These are phyloP conservation scores for Ceratobasidium sp. DNA, from an alignment of 1,284 basidiomycete genomes.

Conservation along the genomic window DNA sequence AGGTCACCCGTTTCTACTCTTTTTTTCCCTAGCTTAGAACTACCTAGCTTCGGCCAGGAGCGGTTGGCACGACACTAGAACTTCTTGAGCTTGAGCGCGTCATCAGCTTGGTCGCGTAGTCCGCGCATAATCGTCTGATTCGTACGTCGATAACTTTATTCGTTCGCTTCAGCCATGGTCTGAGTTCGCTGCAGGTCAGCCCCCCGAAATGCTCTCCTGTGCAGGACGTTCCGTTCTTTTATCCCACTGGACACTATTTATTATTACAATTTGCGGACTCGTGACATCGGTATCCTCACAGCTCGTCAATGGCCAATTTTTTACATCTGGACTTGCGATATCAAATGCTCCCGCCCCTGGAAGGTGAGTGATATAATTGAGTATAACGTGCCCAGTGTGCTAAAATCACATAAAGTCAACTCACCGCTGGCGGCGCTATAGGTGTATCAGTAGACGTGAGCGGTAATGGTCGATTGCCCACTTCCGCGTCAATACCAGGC, in stretches of 20 bases:
- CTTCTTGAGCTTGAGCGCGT: constrained; percentile 16
- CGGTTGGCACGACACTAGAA: constrained; percentile 16
- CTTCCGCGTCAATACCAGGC: constrained; percentile 57
- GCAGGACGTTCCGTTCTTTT: neutral
- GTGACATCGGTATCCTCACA: constrained; percentile 51
- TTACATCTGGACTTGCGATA: constrained; percentile 66
- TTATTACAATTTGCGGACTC: neutral
- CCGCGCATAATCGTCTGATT: neutral
- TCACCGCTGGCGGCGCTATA: constrained; percentile 36
- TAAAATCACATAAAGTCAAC: constrained; percentile 53
- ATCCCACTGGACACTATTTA: constrained; percentile 7
- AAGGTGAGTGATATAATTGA: constrained; percentile 57
- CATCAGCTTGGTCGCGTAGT: constrained; percentile 7
- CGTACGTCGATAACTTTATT: constrained; percentile 1
- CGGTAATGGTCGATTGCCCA: constrained; percentile 62
- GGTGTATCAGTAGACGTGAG: constrained; percentile 59
- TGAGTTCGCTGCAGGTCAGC: constrained; percentile 35
- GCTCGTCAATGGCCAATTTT: constrained; percentile 60
- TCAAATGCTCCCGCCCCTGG: constrained; percentile 63
- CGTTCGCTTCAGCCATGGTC: constrained; percentile 1
- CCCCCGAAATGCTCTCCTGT: constrained; percentile 14
- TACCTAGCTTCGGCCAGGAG: neutral
- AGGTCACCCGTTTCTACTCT: too few species aligned
- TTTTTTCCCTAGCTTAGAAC: constrained; percentile 1
- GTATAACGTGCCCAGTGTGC: constrained; percentile 40